Evolutionary conservation across 352 stramenopile genomes (phyloP).

Genomic region (Phytophthora macrochlamydospora): DNA sequence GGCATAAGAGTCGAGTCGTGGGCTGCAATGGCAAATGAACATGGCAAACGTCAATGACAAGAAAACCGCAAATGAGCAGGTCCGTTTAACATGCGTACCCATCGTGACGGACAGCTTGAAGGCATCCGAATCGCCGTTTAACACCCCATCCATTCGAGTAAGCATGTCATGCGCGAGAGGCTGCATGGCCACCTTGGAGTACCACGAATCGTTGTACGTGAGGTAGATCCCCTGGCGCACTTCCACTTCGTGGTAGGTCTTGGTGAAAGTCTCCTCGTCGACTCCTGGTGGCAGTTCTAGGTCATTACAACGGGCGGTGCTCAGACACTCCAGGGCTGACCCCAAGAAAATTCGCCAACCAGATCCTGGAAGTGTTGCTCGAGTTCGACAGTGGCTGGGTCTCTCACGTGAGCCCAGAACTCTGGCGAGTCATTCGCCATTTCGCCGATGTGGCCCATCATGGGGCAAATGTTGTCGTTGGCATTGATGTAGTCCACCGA

Average conservation of each 20-base stretch:
- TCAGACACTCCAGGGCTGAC: slow-evolving; percentile 82
- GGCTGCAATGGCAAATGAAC: slow-evolving; percentile 13
- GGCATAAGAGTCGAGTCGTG: slow-evolving; percentile 91
- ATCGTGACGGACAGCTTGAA: slow-evolving; percentile 80
- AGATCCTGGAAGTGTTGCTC: slow-evolving; percentile 62
- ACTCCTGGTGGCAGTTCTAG: slow-evolving; percentile 62
- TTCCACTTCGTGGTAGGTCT: slow-evolving; percentile 81
- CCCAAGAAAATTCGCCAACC: slow-evolving; percentile 86
- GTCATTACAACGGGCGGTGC: slow-evolving; percentile 81
- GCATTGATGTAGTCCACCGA: slow-evolving; percentile 81
- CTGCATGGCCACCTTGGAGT: slow-evolving; percentile 86
- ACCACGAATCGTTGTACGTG: slow-evolving; percentile 83
- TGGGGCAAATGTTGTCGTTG: slow-evolving; percentile 80
- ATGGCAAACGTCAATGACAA: not conserved
- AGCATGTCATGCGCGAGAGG: slow-evolving; percentile 79
- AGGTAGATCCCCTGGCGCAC: slow-evolving; percentile 64
- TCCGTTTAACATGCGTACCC: slow-evolving; percentile 40
- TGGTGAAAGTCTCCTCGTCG: slow-evolving; percentile 77
- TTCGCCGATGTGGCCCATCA: slow-evolving; percentile 75
- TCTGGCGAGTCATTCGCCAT: slow-evolving; percentile 58
- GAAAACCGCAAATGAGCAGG: not conserved
- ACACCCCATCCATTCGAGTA: slow-evolving; percentile 50
- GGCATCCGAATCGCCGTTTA: slow-evolving; percentile 43
- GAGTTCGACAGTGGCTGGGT: slow-evolving; percentile 50
- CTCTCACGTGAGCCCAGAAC: slow-evolving; percentile 57